phyloP scores from a whole-genome alignment of 2,329 filamentous ascomycete genomes.

The Clarireedia monteithiana region DNA sequence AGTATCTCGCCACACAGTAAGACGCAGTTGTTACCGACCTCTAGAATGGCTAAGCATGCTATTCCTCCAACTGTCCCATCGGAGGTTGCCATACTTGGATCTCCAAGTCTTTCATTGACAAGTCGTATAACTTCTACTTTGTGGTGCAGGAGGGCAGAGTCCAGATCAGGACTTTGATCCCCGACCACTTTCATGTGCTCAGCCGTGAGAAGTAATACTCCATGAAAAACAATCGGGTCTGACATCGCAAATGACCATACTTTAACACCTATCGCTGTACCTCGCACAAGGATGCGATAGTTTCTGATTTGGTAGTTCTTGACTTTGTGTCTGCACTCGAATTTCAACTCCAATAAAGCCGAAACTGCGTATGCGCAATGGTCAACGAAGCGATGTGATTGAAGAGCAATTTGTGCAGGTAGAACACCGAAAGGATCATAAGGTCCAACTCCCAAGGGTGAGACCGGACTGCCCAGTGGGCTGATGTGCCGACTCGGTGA shows the following conservation, averaged over 20 bases:
- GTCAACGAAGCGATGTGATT: not conserved
- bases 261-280: not conserved
- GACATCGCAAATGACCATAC: constrained; percentile 2
- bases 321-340: not conserved
- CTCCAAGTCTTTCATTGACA: constrained; percentile 9
- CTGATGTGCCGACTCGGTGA: not conserved
- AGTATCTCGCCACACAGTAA: not conserved
- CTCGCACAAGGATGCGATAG: constrained; percentile 6
- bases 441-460: not conserved
- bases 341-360: not conserved
- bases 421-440: constrained; percentile 9
- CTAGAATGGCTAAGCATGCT: constrained; percentile 5
- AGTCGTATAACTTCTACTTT: constrained; percentile 11
- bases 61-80: constrained; percentile 11
- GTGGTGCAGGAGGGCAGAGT: constrained; percentile 5
- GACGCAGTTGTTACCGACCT: constrained; percentile 1
- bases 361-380: not conserved
- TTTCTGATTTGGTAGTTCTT: constrained; percentile 3
- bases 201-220: constrained; percentile 6
- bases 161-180: not conserved
- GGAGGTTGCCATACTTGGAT: not conserved
- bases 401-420: not conserved
- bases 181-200: constrained; percentile 5
- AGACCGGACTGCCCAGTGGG: not conserved
- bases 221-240: constrained; percentile 6